Conservation (phyloP, 805 yeast species). For the Lipomyces sp. region DNA sequence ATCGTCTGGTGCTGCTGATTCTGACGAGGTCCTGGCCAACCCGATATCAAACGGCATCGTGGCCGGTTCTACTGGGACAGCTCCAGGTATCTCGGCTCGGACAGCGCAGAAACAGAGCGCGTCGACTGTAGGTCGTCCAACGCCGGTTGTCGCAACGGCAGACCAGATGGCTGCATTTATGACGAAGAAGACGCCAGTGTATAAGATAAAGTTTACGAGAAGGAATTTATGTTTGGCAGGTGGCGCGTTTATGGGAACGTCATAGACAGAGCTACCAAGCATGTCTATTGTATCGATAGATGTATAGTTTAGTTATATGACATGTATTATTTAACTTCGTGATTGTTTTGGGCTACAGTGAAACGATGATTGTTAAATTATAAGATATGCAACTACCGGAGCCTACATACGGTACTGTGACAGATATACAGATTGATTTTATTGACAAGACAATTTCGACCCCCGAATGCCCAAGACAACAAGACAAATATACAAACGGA, state of each 20-base stretch:
- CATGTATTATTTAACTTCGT: not conserved
- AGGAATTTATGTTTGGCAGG: constrained; percentile 90
- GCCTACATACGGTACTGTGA: not conserved
- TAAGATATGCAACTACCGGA: not conserved
- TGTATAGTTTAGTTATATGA: not conserved
- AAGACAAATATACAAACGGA: no score
- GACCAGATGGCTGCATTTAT: constrained; percentile 94
- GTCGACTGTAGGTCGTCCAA: not conserved
- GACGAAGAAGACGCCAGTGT: constrained; percentile 93
- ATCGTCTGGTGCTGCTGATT: constrained; percentile 25
- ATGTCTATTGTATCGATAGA: not conserved
- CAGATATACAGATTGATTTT: not conserved
- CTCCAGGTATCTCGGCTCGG: constrained; percentile 45
- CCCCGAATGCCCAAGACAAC: no score
- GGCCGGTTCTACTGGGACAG: constrained; percentile 11
- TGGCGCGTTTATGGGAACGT: constrained; percentile 70
- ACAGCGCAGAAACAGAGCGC: constrained; percentile 51
- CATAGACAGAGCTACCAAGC: constrained; percentile 1
- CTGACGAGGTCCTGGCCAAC: not conserved
- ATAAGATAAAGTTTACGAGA: constrained; percentile 88
- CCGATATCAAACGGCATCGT: not conserved
- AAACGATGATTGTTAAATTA: not conserved
- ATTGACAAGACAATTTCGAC: no score
- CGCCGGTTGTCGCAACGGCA: constrained; percentile 74
- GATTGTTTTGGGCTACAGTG: not conserved